Conservation (phyloP, 2,329 filamentous ascomycete genomes). For the Trichoderma breve region DNA sequence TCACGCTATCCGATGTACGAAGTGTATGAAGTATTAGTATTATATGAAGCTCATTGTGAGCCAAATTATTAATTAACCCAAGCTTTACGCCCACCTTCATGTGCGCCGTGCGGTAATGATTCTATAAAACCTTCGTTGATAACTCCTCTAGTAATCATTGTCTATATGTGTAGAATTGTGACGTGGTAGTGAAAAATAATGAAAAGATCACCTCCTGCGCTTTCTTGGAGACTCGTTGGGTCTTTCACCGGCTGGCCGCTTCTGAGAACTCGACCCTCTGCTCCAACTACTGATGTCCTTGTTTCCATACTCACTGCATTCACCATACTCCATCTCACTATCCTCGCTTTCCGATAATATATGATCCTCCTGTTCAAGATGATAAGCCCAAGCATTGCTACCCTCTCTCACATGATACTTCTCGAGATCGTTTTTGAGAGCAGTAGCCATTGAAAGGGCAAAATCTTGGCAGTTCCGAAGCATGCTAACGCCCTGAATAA, state of each 20-base stretch:
- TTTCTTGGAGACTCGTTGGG: not conserved
- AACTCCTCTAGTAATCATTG: not conserved
- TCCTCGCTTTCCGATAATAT: constrained; percentile 8
- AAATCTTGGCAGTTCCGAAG: constrained; percentile 29
- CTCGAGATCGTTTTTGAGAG: constrained; percentile 24
- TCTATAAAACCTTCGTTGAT: not conserved
- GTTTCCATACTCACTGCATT: not conserved
- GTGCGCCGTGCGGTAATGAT: not conserved
- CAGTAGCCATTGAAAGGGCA: constrained; percentile 22
- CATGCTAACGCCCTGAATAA: constrained; percentile 22
- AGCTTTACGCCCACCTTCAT: not conserved
- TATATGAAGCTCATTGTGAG: not conserved
- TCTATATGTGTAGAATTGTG: not conserved
- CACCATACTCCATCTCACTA: not conserved
- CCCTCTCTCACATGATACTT: constrained; percentile 21
- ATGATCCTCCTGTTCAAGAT: not conserved
- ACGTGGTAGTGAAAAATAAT: not conserved
- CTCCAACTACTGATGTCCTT: not conserved
- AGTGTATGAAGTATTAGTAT: not conserved
- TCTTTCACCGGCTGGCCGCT: not conserved
- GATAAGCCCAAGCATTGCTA: not conserved
- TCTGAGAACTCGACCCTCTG: not conserved
- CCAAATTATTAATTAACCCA: not conserved
- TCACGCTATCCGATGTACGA: not conserved
- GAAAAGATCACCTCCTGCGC: not conserved